Conservation (phyloP, 2,329 filamentous ascomycete genomes). For the Bipolaris zeicola region DNA sequence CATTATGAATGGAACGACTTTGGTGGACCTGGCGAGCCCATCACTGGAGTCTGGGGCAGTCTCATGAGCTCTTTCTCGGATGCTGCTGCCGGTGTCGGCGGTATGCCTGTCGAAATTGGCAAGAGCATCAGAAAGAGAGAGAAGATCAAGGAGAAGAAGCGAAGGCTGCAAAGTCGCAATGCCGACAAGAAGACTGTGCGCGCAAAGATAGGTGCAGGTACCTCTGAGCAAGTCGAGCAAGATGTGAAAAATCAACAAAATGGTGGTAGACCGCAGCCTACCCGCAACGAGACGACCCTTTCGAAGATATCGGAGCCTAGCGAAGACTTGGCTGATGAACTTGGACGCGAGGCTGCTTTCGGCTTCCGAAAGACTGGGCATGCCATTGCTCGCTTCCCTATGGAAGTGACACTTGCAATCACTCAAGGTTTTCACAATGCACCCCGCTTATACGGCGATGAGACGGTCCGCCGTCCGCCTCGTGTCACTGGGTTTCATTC, state of each 20-base stretch:
- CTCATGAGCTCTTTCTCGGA: conserved; percentile 64
- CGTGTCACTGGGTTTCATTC: conserved; percentile 70
- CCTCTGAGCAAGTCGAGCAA: conserved; percentile 12
- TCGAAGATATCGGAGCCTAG: conserved; percentile 43
- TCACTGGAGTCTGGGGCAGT: conserved; percentile 69
- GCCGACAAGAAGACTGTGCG: conserved; percentile 33
- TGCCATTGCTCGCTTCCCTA: conserved; percentile 62
- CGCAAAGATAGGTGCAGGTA: conserved; percentile 23
- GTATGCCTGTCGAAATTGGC: conserved; percentile 66
- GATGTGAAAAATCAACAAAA: conserved; percentile 10
- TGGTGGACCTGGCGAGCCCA: conserved; percentile 73
- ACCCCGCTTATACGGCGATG: conserved; percentile 71
- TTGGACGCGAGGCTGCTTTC: conserved; percentile 57
- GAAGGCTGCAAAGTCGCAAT: conserved; percentile 40
- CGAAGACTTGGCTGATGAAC: conserved; percentile 41
- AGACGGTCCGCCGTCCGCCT: conserved; percentile 67
- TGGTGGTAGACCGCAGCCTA: conserved; percentile 22
- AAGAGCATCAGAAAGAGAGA: conserved; percentile 63
- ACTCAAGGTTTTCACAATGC: conserved; percentile 75
- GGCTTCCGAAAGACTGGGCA: conserved; percentile 59
- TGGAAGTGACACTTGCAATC: conserved; percentile 65
- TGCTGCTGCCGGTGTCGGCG: conserved; percentile 66
- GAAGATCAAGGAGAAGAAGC: conserved; percentile 57
- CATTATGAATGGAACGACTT: conserved; percentile 79
- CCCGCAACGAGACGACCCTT: conserved; percentile 31